phyloP scores from a whole-genome alignment of 129 eudicot species.

The Oenanthe sinensis region DNA sequence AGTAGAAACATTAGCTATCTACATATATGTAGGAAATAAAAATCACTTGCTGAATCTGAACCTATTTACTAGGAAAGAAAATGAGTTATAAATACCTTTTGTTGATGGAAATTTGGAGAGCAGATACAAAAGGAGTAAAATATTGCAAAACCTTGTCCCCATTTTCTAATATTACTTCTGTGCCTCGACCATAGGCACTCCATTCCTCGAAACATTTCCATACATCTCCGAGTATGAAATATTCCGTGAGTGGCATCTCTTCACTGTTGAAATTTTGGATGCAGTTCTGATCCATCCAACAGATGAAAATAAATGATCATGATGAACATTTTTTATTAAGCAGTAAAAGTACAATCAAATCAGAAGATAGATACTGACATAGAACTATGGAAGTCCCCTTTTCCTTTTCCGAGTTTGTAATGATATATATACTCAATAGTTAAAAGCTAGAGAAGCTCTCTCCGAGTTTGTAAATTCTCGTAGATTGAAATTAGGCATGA shows the following conservation, averaged over 20 bases:
- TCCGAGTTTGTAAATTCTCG: not conserved
- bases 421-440: too few relatives aligned
- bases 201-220: constrained; percentile 43
- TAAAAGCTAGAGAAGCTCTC: too few relatives aligned
- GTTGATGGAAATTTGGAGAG: constrained; percentile 29
- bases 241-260: not conserved
- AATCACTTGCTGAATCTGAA: not conserved
- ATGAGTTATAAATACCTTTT: constrained; percentile 1
- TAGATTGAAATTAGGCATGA: not conserved
- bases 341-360: too few relatives aligned
- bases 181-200: constrained; percentile 39
- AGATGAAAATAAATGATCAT: not conserved
- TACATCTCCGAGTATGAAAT: constrained; percentile 26
- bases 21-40: not conserved
- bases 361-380: not conserved
- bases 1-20: not conserved
- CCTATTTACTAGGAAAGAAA: too few relatives aligned
- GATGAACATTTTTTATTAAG: not conserved
- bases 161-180: constrained; percentile 16
- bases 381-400: too few relatives aligned
- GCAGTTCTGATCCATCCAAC: not conserved
- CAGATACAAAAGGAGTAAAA: constrained; percentile 42
- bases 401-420: too few relatives aligned
- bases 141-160: constrained; percentile 27
- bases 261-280: not conserved